phyloP scores from a whole-genome alignment of 306 rosid genomes.

The Medicago arabica region DNA sequence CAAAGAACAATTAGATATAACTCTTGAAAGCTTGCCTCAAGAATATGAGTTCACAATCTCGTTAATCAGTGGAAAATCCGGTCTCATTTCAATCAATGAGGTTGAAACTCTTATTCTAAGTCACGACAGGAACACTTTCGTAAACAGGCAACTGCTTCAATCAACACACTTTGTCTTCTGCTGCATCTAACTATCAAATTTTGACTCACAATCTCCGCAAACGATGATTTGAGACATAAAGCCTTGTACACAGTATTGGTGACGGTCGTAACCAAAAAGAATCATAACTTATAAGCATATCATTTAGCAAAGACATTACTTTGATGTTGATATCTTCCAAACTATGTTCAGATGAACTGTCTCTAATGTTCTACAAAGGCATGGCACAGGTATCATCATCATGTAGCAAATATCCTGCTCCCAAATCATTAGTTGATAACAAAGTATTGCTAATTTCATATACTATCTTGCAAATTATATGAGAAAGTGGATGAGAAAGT shows the following conservation, averaged over 20 bases:
- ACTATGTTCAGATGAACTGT: constrained; percentile 18
- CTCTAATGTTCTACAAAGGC: constrained; percentile 23
- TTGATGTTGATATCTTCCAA: not conserved
- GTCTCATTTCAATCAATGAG: too few relatives aligned
- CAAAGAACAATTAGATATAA: not conserved
- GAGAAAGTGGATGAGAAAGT: constrained; percentile 52
- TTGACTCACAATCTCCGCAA: constrained; percentile 5
- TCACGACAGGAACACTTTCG: not conserved
- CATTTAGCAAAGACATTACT: constrained; percentile 13
- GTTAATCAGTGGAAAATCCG: not conserved
- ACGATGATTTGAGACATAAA: constrained; percentile 25
- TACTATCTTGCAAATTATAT: constrained; percentile 42
- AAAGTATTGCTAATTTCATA: constrained; percentile 42
- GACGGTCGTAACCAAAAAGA: not conserved
- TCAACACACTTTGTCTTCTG: not conserved
- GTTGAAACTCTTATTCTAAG: not conserved
- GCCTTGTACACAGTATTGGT: not conserved
- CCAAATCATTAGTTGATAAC: constrained; percentile 31
- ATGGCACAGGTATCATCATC: constrained; percentile 28
- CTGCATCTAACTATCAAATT: not conserved
- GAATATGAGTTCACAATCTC: not conserved
- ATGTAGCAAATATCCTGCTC: constrained; percentile 23
- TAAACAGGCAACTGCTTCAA: not conserved
- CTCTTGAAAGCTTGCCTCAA: not conserved
- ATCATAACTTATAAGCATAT: not conserved